Evolutionary conservation across 495 filamentous ascomycete genomes (phyloP), one percentile per base, ranked within the genome.

Genomic region (Aspergillus indologenus): DNA sequence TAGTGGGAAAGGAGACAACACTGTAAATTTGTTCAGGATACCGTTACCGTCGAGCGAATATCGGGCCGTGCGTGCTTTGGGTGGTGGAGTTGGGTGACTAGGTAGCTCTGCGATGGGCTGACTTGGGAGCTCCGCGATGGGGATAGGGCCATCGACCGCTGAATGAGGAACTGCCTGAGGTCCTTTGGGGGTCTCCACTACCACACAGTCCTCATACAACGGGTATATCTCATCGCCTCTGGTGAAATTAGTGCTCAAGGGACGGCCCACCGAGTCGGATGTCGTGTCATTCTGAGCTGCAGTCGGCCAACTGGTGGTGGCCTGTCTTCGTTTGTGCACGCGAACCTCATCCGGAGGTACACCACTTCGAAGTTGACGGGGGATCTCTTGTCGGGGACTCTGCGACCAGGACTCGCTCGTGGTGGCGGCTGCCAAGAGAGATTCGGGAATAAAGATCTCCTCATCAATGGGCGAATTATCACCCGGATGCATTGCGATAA

Each of bases 221-320:
- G 48, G 48, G 24, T 51, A 51, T 3, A 51, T 29, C 1, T 11
- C 18, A 1, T 29, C 48, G 23, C 23, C 18, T 51, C 48, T 29
- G 15, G 24, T 24, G 19, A 3, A 18, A 14, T 18, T 14, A 19
- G 14, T 29, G 48, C 24, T 18, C 17, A 51, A 31, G 17, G 24
- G 23, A 15, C 48, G 24, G 18, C 23, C 15, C 48, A 7, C 29
- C 23, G 48, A n/a, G 17, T 17, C 18, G 18, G 23, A 12, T 29
- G 19, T 18, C 48, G 23, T n/a, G 24, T 1, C 34, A 51, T 62
- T 64, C 42, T 24, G 56, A 0, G 21, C 47, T 5, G 47, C n/a
- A 3, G 47, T 15, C 47, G 47, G 47, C 20, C 22, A 26, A 19
- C 47, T 26, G 22, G 47, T 3, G 20, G 12, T 29, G 26, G 47